Base-by-base conservation (phyloP, 2,329 filamentous ascomycete species). In the Cladosporium austrohemisphaericum region DNA sequence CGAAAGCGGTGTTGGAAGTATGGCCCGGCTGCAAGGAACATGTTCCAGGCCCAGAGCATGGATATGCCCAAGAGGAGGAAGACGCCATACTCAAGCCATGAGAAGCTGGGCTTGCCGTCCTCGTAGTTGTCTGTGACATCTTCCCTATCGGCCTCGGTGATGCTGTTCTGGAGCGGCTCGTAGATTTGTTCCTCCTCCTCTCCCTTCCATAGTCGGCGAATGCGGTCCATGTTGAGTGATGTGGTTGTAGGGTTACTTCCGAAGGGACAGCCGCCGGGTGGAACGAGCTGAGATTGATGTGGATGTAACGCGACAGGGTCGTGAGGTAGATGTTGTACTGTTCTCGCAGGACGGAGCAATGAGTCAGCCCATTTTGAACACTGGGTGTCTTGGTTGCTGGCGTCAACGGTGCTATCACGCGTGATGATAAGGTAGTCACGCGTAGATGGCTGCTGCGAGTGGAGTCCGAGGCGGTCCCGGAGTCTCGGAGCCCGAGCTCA, bases 21-120 rank as follows among this genome's bases (percentile, higher is more conserved):
- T 4, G 92, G 89, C 1, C 89, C 88, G 7, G 92, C 90, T 37
- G 93, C 92, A 59, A 97, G 81, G 68, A 97, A 96, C 92, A 96
- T 96, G 74, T 97, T 97, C 92, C 92, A 97, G 49, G 92, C 90
- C 92, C 92, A 97, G 36, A 97, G 77, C 93, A 97, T 97, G 45
- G 91, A 88, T 50, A 95, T 77, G 43, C 93, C 93, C 20, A 97
- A 75, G 43, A 95, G 72, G 49, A 86, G 75, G 68, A 97, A 97
- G 64, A 95, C 84, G 59, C 71, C 73, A 70, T 97, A 98, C 66
- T 94, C 88, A 28, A 88, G 64, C 83, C 86, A 90, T 54, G 89
- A 95, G 71, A 95, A 95, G 38, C 47, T 25, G n/a, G 46, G 26
- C 25, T 43, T 36, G 35, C 38, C 50, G 35, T 44, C n/a, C 35